Evolutionary conservation across 1,139 yeast species (phyloP).

Genomic region (Pichiaceae sp.): DNA sequence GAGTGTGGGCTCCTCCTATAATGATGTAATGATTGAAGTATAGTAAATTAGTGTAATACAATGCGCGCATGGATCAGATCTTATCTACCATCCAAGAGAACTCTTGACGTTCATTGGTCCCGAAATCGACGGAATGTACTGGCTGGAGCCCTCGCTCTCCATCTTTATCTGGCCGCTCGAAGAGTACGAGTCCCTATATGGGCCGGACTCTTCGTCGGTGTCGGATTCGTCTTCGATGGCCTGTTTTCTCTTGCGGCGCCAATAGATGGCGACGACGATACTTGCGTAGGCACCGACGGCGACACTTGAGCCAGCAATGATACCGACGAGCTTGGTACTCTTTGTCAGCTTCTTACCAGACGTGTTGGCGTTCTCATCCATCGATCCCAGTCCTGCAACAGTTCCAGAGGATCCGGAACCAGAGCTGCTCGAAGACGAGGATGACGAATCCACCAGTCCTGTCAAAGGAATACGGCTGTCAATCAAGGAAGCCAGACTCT

Average conservation of each 20-base stretch:
- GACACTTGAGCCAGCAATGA: constrained; percentile 59
- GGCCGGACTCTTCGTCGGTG: background rate
- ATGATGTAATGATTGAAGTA: too few species aligned
- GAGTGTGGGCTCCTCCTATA: constrained; percentile 9
- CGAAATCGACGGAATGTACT: constrained; percentile 31
- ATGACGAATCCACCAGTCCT: constrained; percentile 31
- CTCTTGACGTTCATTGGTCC: constrained; percentile 40
- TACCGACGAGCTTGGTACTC: constrained; percentile 38
- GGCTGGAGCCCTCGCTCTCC: constrained; percentile 3
- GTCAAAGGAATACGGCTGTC: constrained; percentile 58
- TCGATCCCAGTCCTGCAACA: constrained; percentile 23
- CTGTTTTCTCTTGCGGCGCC: constrained; percentile 23
- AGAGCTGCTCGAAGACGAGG: constrained; percentile 10
- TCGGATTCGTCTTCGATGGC: background rate
- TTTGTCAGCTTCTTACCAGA: constrained; percentile 7
- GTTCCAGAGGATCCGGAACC: constrained; percentile 5
- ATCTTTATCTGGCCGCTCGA: constrained; percentile 1
- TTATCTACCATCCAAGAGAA: constrained; percentile 39
- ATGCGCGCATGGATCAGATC: too few species aligned
- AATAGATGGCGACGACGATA: constrained; percentile 34
- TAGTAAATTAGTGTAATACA: too few species aligned
- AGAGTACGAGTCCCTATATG: background rate
- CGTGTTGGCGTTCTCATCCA: constrained; percentile 16
- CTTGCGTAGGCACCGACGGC: constrained; percentile 55
- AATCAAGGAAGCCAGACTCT: constrained; percentile 45